phyloP scores from a whole-genome alignment of 2,329 filamentous ascomycete genomes.

The Penicillium sp. region DNA sequence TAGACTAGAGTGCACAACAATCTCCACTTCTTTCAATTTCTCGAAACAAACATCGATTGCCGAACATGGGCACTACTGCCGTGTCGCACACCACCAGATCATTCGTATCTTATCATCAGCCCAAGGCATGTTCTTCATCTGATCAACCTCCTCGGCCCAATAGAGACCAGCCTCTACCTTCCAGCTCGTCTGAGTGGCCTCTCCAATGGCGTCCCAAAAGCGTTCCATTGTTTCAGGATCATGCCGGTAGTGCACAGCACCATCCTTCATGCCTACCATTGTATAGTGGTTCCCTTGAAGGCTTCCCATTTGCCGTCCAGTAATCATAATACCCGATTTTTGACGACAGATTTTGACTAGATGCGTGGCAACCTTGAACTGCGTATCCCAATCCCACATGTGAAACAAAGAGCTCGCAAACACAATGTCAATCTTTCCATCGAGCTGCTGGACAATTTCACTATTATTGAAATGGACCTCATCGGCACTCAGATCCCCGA shows the following conservation, averaged over 20 bases:
- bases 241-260: constrained; percentile 23
- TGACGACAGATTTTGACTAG: constrained; percentile 25
- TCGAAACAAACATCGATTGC: not conserved
- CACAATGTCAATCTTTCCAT: constrained; percentile 21
- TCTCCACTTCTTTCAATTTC: not conserved
- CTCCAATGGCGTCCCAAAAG: constrained; percentile 23
- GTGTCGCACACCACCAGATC: constrained; percentile 11
- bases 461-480: constrained; percentile 4
- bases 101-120: constrained; percentile 3
- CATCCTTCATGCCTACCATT: constrained; percentile 16
- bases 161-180: constrained; percentile 26
- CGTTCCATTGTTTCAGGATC: constrained; percentile 25
- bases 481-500: constrained; percentile 49
- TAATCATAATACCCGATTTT: constrained; percentile 20
- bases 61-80: not conserved
- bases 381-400: constrained; percentile 27
- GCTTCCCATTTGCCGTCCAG: constrained; percentile 24
- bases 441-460: constrained; percentile 5
- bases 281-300: constrained; percentile 21
- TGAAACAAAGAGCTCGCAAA: constrained; percentile 30
- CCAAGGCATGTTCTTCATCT: not conserved
- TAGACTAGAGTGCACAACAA: not conserved
- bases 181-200: constrained; percentile 23
- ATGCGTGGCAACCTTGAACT: constrained; percentile 20
- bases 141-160: constrained; percentile 8